phyloP scores from a whole-genome alignment of 768 basidiomycete genomes.

The Suillus subalutaceus region DNA sequence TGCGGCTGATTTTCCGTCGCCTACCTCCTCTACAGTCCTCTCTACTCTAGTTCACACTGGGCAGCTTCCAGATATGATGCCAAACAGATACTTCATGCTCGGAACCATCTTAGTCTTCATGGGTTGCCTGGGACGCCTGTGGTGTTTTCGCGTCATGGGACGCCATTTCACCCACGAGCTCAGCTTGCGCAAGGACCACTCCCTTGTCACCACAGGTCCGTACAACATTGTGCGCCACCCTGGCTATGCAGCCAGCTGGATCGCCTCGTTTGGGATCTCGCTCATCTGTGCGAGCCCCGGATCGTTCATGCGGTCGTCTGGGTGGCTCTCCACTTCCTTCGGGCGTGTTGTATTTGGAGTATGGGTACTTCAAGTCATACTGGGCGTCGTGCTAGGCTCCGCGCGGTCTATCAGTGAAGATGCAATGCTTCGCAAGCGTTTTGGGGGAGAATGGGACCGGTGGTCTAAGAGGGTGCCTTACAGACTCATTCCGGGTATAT shows the following conservation, averaged over 20 bases:
- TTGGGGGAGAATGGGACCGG: conserved; percentile 27
- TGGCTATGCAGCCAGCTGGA: conserved; percentile 28
- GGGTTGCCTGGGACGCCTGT: conserved; percentile 38
- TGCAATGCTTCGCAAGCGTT: conserved; percentile 21
- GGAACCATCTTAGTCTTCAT: conserved; percentile 29
- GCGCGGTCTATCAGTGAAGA: conserved; percentile 32
- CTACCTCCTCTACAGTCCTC: conserved; percentile 24
- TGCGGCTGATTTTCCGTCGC: conserved; percentile 20
- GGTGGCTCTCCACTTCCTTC: conserved; percentile 27
- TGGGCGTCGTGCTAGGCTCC: conserved; percentile 30
- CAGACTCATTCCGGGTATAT: conserved; percentile 31
- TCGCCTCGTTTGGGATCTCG: conserved; percentile 34
- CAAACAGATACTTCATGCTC: conserved; percentile 31
- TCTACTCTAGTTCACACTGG: conserved; percentile 22
- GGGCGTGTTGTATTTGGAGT: conserved; percentile 25
- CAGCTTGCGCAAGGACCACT: conserved; percentile 31
- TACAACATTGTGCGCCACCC: conserved; percentile 41
- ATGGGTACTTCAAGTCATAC: conserved; percentile 32
- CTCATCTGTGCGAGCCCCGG: conserved; percentile 34
- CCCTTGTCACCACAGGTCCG: conserved; percentile 37
- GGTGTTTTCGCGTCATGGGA: conserved; percentile 38
- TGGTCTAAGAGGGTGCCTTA: conserved; percentile 28
- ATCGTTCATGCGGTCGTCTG: conserved; percentile 28
- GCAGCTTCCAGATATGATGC: conserved; percentile 21
- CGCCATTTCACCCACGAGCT: conserved; percentile 40